Evolutionary conservation across 2,329 filamentous ascomycete species (phyloP).

Genomic region (Microcera coccophila): DNA sequence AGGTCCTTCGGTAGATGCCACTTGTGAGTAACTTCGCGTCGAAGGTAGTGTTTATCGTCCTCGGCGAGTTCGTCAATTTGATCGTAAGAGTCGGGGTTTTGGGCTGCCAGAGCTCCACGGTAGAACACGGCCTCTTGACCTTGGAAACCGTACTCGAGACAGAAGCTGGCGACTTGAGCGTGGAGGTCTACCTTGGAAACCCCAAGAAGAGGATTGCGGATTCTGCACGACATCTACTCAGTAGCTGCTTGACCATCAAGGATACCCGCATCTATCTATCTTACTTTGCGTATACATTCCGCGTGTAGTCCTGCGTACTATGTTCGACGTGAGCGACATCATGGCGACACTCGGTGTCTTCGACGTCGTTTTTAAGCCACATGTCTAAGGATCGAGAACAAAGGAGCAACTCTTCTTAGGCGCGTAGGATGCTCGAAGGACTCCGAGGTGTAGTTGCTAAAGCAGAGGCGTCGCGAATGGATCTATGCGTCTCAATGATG

Average conservation of each 20-base stretch:
- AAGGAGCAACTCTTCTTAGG: not conserved
- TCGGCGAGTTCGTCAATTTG: slow-evolving; percentile 21
- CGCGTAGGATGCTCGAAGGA: not conserved
- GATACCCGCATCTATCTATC: not conserved
- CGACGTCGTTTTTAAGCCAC: slow-evolving; percentile 13
- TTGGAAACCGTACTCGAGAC: slow-evolving; percentile 25
- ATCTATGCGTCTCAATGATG: too few species aligned
- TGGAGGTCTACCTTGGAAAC: slow-evolving; percentile 21
- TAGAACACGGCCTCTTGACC: slow-evolving; percentile 26
- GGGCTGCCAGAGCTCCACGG: slow-evolving; percentile 28
- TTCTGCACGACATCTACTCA: slow-evolving; percentile 15
- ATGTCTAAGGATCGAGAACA: not conserved
- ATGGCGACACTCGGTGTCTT: slow-evolving; percentile 15
- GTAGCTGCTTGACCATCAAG: too few species aligned
- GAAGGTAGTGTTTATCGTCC: slow-evolving; percentile 21
- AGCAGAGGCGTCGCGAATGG: not conserved
- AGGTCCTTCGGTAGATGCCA: slow-evolving; percentile 27
- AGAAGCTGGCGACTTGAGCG: slow-evolving; percentile 23
- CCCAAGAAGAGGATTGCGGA: slow-evolving; percentile 26
- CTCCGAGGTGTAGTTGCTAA: not conserved
- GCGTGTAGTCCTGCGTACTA: slow-evolving; percentile 20
- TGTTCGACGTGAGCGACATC: slow-evolving; percentile 19
- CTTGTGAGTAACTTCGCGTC: slow-evolving; percentile 25
- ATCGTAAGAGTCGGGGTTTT: slow-evolving; percentile 19
- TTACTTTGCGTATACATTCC: slow-evolving; percentile 32